These are phyloP conservation scores for Neopestalotiopsis rosae DNA, from an alignment of 2,329 filamentous ascomycete genomes.

Conservation along the genomic window DNA sequence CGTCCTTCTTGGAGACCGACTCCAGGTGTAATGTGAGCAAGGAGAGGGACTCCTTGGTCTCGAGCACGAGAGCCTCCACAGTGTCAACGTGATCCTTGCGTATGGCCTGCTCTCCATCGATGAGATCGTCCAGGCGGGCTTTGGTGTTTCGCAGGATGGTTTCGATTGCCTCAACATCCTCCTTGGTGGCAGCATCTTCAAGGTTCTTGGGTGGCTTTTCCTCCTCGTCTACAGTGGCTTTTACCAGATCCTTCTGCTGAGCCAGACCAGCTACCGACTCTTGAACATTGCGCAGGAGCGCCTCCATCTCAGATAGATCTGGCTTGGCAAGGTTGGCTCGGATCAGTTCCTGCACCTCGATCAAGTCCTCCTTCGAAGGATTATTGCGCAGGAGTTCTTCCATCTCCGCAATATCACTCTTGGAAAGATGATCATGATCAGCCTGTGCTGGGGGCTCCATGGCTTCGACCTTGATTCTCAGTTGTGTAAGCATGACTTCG, in stretches of 20 bases:
- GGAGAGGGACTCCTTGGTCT: constrained; percentile 76
- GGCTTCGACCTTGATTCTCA: constrained; percentile 83
- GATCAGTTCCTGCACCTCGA: constrained; percentile 56
- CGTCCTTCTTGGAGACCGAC: constrained; percentile 75
- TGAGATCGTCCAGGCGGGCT: constrained; percentile 79
- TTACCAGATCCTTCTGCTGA: constrained; percentile 22
- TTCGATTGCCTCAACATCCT: constrained; percentile 90
- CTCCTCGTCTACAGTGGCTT: not conserved
- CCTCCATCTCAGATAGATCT: constrained; percentile 46
- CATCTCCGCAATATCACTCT: constrained; percentile 40
- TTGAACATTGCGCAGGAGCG: constrained; percentile 51
- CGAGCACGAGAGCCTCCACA: constrained; percentile 70
- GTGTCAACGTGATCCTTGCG: constrained; percentile 69
- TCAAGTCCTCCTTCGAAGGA: constrained; percentile 56
- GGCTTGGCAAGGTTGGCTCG: constrained; percentile 48
- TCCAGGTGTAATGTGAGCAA: constrained; percentile 72
- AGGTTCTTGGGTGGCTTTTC: constrained; percentile 25
- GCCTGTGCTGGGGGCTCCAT: constrained; percentile 60
- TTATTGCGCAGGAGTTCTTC: constrained; percentile 35
- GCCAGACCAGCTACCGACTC: constrained; percentile 41
- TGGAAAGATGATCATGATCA: constrained; percentile 43
- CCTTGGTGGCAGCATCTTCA: constrained; percentile 68
- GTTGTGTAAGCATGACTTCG: constrained; percentile 80
- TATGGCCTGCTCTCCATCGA: constrained; percentile 75
- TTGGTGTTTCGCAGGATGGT: constrained; percentile 90